Percentiles rank a stretch among this genome's conserved stretches.
phyloP scores from a whole-genome alignment of 73 alveolate species.

The Paraurostyla sp. region DNA sequence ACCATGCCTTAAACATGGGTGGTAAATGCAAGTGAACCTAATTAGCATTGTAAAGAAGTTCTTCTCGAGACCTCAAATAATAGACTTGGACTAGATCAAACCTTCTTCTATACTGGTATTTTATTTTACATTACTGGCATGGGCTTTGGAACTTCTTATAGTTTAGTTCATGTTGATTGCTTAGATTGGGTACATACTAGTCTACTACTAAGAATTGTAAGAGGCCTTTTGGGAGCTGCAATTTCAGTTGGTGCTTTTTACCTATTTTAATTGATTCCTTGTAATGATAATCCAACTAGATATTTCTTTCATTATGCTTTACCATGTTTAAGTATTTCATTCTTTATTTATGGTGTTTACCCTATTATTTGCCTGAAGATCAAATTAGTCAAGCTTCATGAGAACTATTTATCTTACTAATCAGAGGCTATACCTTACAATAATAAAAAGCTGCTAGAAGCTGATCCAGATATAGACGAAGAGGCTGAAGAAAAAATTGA shows the following conservation, averaged over 20 bases:
- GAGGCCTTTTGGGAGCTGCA: conserved; percentile 57
- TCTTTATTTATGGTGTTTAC: conserved; percentile 46
- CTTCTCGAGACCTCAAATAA: conserved; percentile 24
- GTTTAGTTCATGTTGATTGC: conserved; percentile 40
- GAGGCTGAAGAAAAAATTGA: neutral
- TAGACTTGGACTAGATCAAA: conserved; percentile 63
- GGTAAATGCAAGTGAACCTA: conserved; percentile 47
- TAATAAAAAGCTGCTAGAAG: neutral
- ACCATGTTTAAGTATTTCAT: neutral
- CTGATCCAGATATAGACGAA: neutral
- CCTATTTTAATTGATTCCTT: neutral
- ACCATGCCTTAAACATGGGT: conserved; percentile 67
- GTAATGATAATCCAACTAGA: conserved; percentile 47
- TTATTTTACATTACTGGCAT: conserved; percentile 61
- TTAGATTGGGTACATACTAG: conserved; percentile 55
- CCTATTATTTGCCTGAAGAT: conserved; percentile 34
- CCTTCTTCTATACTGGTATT: conserved; percentile 43
- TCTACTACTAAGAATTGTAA: neutral
- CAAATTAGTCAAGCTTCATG: neutral
- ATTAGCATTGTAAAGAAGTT: neutral
- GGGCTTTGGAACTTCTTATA: conserved; percentile 65
- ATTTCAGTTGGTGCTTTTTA: conserved; percentile 11
- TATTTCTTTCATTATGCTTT: conserved; percentile 22
- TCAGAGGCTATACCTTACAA: neutral
- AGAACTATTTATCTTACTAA: neutral